phyloP scores from a whole-genome alignment of 2,329 filamentous ascomycete species.

The Massarina eburnea region DNA sequence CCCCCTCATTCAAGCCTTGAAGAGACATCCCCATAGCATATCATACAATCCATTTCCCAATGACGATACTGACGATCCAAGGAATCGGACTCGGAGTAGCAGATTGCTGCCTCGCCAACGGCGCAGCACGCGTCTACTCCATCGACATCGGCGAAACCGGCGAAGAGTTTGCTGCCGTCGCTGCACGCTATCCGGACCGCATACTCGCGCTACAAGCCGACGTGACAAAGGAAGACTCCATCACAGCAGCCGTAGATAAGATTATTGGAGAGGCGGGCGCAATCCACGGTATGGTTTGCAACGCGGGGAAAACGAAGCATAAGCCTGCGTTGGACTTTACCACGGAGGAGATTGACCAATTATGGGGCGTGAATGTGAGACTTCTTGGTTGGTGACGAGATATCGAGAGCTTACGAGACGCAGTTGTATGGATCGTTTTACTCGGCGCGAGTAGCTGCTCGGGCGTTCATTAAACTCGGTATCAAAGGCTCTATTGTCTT shows the following conservation, averaged over 20 bases:
- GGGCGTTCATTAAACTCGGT: conserved; percentile 49
- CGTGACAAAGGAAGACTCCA: conserved; percentile 51
- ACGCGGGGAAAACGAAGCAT: conserved; percentile 56
- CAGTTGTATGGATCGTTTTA: conserved; percentile 50
- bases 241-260: conserved; percentile 48
- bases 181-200: conserved; percentile 44
- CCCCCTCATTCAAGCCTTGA: too few species aligned
- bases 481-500: conserved; percentile 52
- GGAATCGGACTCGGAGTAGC: conserved; percentile 52
- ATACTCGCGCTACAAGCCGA: conserved; percentile 49
- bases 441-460: conserved; percentile 46
- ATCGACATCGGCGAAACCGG: conserved; percentile 49
- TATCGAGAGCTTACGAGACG: neutral
- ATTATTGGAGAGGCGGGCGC: conserved; percentile 49
- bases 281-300: conserved; percentile 53
- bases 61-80: neutral
- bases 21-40: neutral
- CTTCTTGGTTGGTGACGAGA: neutral
- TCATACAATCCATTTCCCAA: neutral
- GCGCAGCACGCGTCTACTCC: conserved; percentile 48
- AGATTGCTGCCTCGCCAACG: conserved; percentile 51
- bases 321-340: conserved; percentile 56
- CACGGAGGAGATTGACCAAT: conserved; percentile 48
- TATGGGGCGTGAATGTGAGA: conserved; percentile 47
- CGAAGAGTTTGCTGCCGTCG: conserved; percentile 45